Evolutionary conservation across 2,329 filamentous ascomycete species (phyloP), one percentile per base, ranked within the genome.

Genomic region (Fulvia fulva): DNA sequence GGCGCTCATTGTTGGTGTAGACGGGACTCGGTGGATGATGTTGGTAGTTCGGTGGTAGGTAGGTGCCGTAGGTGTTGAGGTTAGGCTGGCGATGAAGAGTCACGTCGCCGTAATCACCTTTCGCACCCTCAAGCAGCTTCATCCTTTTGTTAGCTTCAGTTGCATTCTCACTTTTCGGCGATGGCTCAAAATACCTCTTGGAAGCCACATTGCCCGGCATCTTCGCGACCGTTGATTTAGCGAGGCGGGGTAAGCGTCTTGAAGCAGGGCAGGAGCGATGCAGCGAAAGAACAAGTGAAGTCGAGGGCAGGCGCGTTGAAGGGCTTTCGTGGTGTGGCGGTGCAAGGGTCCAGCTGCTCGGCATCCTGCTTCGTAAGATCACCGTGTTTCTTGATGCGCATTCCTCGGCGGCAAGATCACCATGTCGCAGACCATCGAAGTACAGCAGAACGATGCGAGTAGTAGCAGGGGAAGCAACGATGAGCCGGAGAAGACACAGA

Each of bases 401-500:
- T 49, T 49, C 46, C 25, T 43, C 44, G 21, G 21, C 26, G 47
- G 52, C 51, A 30, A 14, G 23, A 21, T 21, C 26, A 26, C 16
- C 59, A 79, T 79, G 77, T 77, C 77, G 73, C 77, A 75, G 67
- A 75, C 76, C 61, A 71, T 77, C 65, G 75, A 58, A 44, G 47
- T 56, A 21, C 54, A 58, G 54, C 71, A 73, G 26, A 71, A 69
- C 59, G 76, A 78, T 62, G 75, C 74, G 47, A 76, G 75, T 60
- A 73, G 73, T 53, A 72, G 71, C 67, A 73, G 78, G 65, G 76
- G 77, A 56, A 72, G 72, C n/a, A 70, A 71, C 54, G 66, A 74
- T 57, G 49, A 67, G 55, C 66, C 73, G 57, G 77, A 82, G 80
- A 94, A 87, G 78, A 94, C 92, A 81, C 84, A 87, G 76, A 96